phyloP scores from a whole-genome alignment of 768 basidiomycete species.

The Crepidotus variabilis region DNA sequence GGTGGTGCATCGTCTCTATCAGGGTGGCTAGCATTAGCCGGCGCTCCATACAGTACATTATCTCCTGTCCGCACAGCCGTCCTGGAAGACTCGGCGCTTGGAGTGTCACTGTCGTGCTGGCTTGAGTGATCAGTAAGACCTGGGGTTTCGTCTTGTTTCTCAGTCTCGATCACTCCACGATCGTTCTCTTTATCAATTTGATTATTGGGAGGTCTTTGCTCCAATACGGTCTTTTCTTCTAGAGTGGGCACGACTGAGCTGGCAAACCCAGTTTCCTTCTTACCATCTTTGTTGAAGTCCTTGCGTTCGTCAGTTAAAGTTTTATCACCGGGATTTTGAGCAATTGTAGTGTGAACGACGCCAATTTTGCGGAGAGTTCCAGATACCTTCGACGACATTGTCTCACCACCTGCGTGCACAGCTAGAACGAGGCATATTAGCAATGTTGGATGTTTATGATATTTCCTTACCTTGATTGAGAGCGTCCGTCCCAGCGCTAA shows the following conservation, averaged over 20 bases:
- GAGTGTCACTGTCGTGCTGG: constrained; percentile 6
- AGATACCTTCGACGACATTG: constrained; percentile 23
- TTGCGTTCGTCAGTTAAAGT: constrained; percentile 46
- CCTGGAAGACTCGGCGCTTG: neutral
- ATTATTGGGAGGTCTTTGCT: constrained; percentile 37
- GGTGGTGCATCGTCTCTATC: constrained; percentile 44
- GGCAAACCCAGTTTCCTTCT: constrained; percentile 52
- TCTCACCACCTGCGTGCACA: constrained; percentile 12
- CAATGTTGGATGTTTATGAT: neutral
- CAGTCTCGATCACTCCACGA: neutral
- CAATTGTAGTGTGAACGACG: constrained; percentile 33
- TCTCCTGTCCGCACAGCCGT: constrained; percentile 35
- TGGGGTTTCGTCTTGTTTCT: constrained; percentile 9
- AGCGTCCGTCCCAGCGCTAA: constrained; percentile 33
- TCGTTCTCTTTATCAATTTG: constrained; percentile 15
- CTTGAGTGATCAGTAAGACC: neutral
- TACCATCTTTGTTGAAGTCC: constrained; percentile 48
- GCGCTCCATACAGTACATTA: constrained; percentile 48
- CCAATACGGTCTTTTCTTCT: constrained; percentile 61
- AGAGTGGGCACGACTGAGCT: constrained; percentile 63
- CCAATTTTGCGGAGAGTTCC: constrained; percentile 41
- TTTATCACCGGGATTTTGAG: constrained; percentile 37
- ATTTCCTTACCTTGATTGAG: constrained; percentile 46
- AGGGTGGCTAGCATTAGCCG: constrained; percentile 44
- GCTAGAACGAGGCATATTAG: constrained; percentile 7